Evolutionary conservation across 116 monocot genomes (phyloP).

Genomic region (Zostera marina): DNA sequence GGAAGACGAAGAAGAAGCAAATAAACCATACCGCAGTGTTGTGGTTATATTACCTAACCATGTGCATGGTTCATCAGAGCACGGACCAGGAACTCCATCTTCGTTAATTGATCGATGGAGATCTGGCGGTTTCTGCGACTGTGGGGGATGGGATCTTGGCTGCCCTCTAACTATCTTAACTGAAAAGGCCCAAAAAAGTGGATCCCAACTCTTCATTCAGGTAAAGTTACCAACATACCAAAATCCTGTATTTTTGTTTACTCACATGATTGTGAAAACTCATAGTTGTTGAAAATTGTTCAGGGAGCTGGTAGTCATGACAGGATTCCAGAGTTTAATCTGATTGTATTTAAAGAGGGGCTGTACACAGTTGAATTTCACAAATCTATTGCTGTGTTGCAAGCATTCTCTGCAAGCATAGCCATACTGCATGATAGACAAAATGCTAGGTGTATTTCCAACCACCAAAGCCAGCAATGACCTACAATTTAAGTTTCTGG

Average conservation of each 20-base stretch:
- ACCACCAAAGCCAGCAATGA: background rate
- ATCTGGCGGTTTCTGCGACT: constrained; percentile 18
- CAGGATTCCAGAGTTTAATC: constrained; percentile 29
- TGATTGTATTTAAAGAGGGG: constrained; percentile 44
- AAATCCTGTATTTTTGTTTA: background rate
- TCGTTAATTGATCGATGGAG: constrained; percentile 20
- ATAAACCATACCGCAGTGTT: background rate
- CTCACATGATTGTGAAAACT: background rate
- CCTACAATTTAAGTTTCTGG: background rate
- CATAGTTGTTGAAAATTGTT: background rate
- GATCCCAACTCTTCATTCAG: constrained; percentile 13
- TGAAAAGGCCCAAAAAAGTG: background rate
- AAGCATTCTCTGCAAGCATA: constrained; percentile 55
- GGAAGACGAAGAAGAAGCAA: background rate
- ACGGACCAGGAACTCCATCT: constrained; percentile 9
- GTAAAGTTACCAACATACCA: background rate
- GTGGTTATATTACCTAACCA: constrained; percentile 13
- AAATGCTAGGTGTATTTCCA: constrained; percentile 8
- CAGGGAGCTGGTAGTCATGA: constrained; percentile 28
- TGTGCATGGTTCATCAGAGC: constrained; percentile 12
- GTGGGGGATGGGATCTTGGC: constrained; percentile 24
- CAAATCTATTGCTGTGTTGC: constrained; percentile 32
- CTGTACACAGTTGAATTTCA: constrained; percentile 47
- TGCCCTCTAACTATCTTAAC: constrained; percentile 14
- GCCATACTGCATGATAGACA: constrained; percentile 28